phyloP scores from a whole-genome alignment of 768 basidiomycete genomes.

The Boletus reticuloceps region DNA sequence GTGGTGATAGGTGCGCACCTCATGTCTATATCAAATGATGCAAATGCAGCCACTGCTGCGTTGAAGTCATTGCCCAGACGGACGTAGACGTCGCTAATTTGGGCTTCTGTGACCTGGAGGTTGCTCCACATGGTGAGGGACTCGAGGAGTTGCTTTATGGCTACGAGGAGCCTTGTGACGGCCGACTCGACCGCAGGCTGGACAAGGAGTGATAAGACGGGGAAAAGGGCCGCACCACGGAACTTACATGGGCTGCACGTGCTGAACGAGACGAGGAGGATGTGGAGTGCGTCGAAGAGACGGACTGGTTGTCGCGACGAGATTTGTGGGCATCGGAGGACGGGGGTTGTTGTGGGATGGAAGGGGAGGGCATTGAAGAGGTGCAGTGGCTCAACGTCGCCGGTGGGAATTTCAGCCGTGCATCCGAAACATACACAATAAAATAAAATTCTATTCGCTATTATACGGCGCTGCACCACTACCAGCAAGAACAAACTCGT shows the following conservation, averaged over 20 bases:
- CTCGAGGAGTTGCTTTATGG: slow-evolving; percentile 94
- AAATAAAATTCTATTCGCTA: neutral
- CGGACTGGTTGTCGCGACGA: slow-evolving; percentile 52
- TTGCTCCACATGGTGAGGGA: slow-evolving; percentile 83
- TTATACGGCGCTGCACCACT: slow-evolving; percentile 37
- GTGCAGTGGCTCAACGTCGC: slow-evolving; percentile 7
- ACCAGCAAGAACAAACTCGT: slow-evolving; percentile 63
- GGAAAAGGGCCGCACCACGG: neutral
- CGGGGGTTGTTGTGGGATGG: slow-evolving; percentile 13
- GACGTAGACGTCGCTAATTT: slow-evolving; percentile 97
- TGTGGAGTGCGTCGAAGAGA: slow-evolving; percentile 45
- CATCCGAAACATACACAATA: neutral
- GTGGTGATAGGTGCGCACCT: slow-evolving; percentile 54
- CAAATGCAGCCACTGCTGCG: slow-evolving; percentile 86
- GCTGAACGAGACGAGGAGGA: slow-evolving; percentile 24
- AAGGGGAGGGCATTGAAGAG: slow-evolving; percentile 21
- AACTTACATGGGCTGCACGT: slow-evolving; percentile 26
- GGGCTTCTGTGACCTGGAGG: slow-evolving; percentile 62
- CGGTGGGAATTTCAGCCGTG: slow-evolving; percentile 15
- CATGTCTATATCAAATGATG: slow-evolving; percentile 84
- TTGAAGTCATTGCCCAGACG: slow-evolving; percentile 97
- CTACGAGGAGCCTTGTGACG: slow-evolving; percentile 88
- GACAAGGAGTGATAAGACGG: neutral
- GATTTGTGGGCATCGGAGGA: slow-evolving; percentile 39
- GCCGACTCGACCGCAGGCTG: slow-evolving; percentile 86